phyloP scores from a whole-genome alignment of 768 basidiomycete species.

The Termitomyces sp. region DNA sequence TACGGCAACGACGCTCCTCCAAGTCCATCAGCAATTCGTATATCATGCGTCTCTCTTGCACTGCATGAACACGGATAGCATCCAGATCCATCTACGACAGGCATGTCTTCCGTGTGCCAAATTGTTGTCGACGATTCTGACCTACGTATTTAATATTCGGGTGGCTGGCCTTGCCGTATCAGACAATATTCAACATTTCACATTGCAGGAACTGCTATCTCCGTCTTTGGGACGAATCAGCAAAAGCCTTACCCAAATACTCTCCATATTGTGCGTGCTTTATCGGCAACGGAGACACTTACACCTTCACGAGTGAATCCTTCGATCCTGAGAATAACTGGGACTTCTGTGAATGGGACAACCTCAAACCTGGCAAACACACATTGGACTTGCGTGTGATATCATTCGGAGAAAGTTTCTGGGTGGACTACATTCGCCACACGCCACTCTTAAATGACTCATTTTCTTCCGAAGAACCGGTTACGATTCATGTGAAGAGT shows the following conservation, averaged over 20 bases:
- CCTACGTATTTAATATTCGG: background rate
- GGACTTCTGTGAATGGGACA: background rate
- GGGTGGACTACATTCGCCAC: background rate
- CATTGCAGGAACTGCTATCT: background rate
- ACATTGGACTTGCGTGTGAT: background rate
- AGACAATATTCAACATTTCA: background rate
- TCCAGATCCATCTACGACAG: no score
- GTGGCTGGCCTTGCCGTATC: background rate
- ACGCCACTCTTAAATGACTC: background rate
- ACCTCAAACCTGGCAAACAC: background rate
- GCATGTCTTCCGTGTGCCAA: background rate
- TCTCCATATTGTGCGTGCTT: background rate
- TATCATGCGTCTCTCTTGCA: no score
- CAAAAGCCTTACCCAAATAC: background rate
- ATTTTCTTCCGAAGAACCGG: background rate
- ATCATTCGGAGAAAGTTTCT: background rate
- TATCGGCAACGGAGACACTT: background rate
- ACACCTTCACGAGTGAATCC: background rate
- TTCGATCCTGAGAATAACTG: slow-evolving; percentile 1
- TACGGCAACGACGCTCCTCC: no score
- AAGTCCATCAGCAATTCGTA: no score
- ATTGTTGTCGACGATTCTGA: slow-evolving; percentile 2
- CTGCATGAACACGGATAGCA: no score
- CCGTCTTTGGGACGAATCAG: background rate
- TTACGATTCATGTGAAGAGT: background rate